These are phyloP conservation scores for Plantago ovata DNA, from an alignment of 257 asterid species.

Conservation along the genomic window DNA sequence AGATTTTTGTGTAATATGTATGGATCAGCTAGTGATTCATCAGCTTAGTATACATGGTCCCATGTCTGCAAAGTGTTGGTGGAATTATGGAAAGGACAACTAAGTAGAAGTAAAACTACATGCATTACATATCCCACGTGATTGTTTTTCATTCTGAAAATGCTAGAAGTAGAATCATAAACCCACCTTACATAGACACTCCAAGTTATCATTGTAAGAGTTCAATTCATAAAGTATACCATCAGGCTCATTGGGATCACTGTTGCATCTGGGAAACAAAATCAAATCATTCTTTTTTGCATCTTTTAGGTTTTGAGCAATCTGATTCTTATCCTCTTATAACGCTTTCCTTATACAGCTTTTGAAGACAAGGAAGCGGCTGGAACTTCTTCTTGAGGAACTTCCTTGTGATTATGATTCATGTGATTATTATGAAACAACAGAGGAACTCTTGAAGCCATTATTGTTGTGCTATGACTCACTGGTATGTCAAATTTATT, in stretches of 20 bases:
- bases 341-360: conserved; percentile 47
- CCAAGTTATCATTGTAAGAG: too few species aligned
- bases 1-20: not conserved
- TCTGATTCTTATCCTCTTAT: conserved; percentile 9
- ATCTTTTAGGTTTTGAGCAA: conserved; percentile 6
- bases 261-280: not conserved
- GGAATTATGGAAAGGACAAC: too few species aligned
- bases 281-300: conserved; percentile 2
- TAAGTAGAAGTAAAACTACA: too few species aligned
- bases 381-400: conserved; percentile 92
- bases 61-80: too few species aligned
- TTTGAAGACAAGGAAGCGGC: conserved; percentile 67
- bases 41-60: too few species aligned
- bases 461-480: conserved; percentile 82
- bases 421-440: conserved; percentile 80
- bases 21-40: too few species aligned
- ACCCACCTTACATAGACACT: too few species aligned
- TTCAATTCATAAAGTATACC: not conserved
- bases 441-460: conserved; percentile 86
- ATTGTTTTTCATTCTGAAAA: too few species aligned
- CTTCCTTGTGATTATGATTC: conserved; percentile 84
- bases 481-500: conserved; percentile 48
- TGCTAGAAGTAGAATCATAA: too few species aligned
- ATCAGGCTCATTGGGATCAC: not conserved
- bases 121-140: too few species aligned